A percentile compares a stretch with the other conserved stretches of the same genome.
Conservation (phyloP, 768 basidiomycete genomes). For the Podaxis rugospora region DNA sequence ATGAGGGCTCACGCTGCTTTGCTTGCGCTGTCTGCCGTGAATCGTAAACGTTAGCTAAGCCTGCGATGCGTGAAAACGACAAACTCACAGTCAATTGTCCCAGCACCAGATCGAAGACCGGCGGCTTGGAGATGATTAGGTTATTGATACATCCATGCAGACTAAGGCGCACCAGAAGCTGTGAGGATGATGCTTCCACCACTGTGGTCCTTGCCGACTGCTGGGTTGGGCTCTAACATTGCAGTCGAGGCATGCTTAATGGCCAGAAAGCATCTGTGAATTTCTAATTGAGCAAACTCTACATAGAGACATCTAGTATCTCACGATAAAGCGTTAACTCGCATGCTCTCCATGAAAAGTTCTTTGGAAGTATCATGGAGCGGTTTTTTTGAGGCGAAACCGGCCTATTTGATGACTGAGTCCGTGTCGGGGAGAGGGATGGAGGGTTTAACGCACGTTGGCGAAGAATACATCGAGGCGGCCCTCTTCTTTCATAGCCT, state of each 20-base stretch:
- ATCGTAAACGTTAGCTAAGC: background rate
- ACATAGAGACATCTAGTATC: constrained; percentile 14
- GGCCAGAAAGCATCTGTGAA: constrained; percentile 77
- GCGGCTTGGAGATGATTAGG: constrained; percentile 52
- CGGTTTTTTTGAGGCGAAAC: constrained; percentile 40
- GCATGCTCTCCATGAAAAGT: constrained; percentile 70
- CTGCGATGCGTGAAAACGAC: background rate
- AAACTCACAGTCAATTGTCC: constrained; percentile 71
- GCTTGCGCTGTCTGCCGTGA: constrained; percentile 72
- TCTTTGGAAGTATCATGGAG: constrained; percentile 57
- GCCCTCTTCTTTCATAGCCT: constrained; percentile 76
- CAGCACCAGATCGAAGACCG: constrained; percentile 79
- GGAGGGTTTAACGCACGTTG: constrained; percentile 52
- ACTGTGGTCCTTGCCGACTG: constrained; percentile 61
- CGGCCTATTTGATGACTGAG: constrained; percentile 48
- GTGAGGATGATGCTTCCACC: constrained; percentile 87
- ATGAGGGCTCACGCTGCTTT: constrained; percentile 75
- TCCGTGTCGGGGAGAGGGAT: background rate
- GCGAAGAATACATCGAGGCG: constrained; percentile 93
- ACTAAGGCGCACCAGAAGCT: constrained; percentile 59
- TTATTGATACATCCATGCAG: background rate
- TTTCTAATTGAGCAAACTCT: background rate
- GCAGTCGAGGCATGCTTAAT: constrained; percentile 82
- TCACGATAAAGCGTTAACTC: constrained; percentile 65
- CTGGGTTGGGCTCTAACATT: constrained; percentile 66